These are phyloP conservation scores for Closterium sp. DNA, from an alignment of 139 green algal genomes.

Conservation along the genomic window DNA sequence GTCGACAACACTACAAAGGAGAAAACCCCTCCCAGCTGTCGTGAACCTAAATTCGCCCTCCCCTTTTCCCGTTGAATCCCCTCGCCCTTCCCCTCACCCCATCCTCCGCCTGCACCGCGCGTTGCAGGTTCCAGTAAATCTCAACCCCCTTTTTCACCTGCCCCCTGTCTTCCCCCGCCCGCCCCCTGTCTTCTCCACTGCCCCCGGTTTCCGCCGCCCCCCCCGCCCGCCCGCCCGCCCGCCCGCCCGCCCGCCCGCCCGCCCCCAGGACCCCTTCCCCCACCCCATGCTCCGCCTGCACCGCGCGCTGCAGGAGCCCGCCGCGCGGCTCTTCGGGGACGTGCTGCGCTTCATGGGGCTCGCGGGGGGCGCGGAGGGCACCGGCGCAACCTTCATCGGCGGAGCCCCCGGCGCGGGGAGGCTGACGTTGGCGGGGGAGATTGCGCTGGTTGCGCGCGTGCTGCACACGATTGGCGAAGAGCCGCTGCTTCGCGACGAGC, in stretches of 20 bases:
- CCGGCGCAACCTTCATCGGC: background rate
- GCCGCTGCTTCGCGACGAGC: constrained; percentile 17
- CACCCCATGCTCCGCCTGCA: constrained; percentile 9
- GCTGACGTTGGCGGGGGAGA: constrained; percentile 1
- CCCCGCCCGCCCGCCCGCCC: no score
- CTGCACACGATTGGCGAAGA: constrained; percentile 7
- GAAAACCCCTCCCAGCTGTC: no score
- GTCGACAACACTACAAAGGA: no score
- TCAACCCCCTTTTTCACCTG: background rate
- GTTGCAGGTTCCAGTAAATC: background rate
- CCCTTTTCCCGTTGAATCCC: no score
- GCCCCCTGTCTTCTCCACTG: background rate
- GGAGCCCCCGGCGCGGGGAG: background rate
- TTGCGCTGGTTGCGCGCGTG: constrained; percentile 10
- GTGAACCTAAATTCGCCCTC: no score
- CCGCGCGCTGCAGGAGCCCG: constrained; percentile 10
- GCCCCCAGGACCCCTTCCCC: constrained; percentile 12
- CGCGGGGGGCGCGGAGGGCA: background rate
- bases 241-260: no score
- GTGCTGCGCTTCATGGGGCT: constrained; percentile 19
- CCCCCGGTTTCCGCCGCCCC: no score
- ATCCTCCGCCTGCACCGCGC: no score
- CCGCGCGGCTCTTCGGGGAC: constrained; percentile 14
- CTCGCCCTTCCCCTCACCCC: no score
- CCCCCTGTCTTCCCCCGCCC: no score